Conservation (phyloP, 495 filamentous ascomycete genomes). For the Pyrenula massariospora region DNA sequence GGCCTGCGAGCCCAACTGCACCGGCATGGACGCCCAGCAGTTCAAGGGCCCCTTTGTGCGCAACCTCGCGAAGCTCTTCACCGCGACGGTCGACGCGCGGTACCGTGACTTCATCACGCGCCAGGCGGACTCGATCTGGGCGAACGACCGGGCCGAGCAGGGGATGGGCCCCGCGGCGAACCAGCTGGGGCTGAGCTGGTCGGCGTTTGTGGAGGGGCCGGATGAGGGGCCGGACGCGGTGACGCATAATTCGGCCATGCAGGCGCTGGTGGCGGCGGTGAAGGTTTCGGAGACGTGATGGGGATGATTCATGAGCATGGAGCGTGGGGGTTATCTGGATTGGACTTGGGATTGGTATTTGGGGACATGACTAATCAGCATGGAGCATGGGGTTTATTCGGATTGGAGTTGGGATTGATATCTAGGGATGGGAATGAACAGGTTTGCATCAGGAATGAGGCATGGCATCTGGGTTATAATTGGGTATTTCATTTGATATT, state of each 20-base stretch:
- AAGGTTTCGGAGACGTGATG: conserved; percentile 13
- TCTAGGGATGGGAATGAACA: too few species aligned
- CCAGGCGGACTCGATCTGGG: conserved; percentile 60
- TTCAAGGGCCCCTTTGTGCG: conserved; percentile 77
- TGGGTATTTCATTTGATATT: too few species aligned
- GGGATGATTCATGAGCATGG: too few species aligned
- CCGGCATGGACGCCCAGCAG: conserved; percentile 45
- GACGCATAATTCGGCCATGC: conserved; percentile 56
- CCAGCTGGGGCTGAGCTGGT: conserved; percentile 44
- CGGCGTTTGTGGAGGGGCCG: conserved; percentile 30
- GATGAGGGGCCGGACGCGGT: conserved; percentile 30
- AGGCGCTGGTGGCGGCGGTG: conserved; percentile 57
- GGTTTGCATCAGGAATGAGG: too few species aligned
- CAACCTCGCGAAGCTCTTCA: conserved; percentile 49
- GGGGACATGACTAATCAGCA: too few species aligned
- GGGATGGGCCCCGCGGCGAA: conserved; percentile 13
- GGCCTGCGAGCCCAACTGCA: conserved; percentile 48
- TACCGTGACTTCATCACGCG: conserved; percentile 43
- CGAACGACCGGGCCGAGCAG: conserved; percentile 37
- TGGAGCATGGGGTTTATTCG: too few species aligned
- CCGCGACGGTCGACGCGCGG: conserved; percentile 32
- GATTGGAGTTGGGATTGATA: too few species aligned
- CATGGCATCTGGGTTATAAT: too few species aligned
- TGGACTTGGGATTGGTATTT: too few species aligned
- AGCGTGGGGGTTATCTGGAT: too few species aligned